Evolutionary conservation across 192 early-diverging fungal genomes (phyloP).

Genomic region (Phycomyces blakesleeanus): DNA sequence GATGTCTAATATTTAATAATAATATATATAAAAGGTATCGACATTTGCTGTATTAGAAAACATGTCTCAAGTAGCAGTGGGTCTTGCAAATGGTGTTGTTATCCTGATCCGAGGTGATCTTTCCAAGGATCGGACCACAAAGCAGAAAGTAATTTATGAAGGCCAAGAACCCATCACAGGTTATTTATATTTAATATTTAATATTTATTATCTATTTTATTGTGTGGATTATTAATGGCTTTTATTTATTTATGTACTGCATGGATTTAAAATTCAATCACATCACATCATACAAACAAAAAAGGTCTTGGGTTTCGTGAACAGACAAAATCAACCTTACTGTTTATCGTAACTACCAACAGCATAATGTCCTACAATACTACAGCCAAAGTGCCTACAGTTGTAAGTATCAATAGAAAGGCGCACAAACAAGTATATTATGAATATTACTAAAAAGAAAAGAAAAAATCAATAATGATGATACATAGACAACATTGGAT

Average conservation of each 20-base stretch:
- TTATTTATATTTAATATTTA: too few relatives aligned
- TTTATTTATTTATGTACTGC: constrained; percentile 14
- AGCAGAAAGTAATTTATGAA: constrained; percentile 79
- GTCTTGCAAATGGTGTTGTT: constrained; percentile 89
- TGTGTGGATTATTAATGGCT: constrained; percentile 19
- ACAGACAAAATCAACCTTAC: constrained; percentile 51
- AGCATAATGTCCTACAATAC: constrained; percentile 61
- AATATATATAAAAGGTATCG: constrained; percentile 39
- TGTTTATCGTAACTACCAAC: constrained; percentile 69
- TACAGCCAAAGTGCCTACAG: constrained; percentile 34
- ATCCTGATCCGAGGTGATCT: constrained; percentile 81
- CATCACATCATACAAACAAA: constrained; percentile 1
- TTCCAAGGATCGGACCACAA: constrained; percentile 69
- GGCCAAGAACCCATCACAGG: constrained; percentile 84
- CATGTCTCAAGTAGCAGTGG: constrained; percentile 85
- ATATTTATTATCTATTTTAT: too few relatives aligned
- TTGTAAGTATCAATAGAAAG: constrained; percentile 10
- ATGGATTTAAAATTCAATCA: background rate
- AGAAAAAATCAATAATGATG: too few relatives aligned
- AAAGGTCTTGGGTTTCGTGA: constrained; percentile 74
- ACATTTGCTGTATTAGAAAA: constrained; percentile 74
- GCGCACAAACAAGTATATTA: too few relatives aligned
- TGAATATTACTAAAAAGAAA: constrained; percentile 4
- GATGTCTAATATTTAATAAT: too few relatives aligned
- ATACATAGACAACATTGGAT: constrained; percentile 57